phyloP scores from a whole-genome alignment of 345 rosid genomes.

The Pistacia vera region DNA sequence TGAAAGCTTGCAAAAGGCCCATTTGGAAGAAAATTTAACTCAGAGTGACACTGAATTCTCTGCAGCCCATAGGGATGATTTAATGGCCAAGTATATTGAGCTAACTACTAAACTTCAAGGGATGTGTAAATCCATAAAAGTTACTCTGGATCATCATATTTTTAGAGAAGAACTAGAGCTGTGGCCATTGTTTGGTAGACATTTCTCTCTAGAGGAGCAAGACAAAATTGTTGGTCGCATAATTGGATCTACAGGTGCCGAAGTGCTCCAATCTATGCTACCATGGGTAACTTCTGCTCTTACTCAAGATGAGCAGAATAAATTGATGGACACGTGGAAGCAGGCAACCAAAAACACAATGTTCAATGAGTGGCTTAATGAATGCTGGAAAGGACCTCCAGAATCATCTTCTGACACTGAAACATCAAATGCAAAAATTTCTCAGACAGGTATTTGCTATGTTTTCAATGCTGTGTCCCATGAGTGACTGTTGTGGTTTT shows the following conservation, averaged over 20 bases:
- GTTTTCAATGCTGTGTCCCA: slow-evolving; percentile 13
- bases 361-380: slow-evolving; percentile 93
- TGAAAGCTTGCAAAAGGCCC: slow-evolving; percentile 42
- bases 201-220: slow-evolving; percentile 83
- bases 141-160: slow-evolving; percentile 84
- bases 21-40: slow-evolving; percentile 32
- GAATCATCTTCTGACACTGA: slow-evolving; percentile 49
- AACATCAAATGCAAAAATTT: slow-evolving; percentile 45
- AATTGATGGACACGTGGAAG: slow-evolving; percentile 97
- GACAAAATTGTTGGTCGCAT: slow-evolving; percentile 89
- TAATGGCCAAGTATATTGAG: slow-evolving; percentile 57
- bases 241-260: slow-evolving; percentile 92
- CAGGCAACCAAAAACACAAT: slow-evolving; percentile 93
- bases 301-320: slow-evolving; percentile 82
- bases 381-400: slow-evolving; percentile 65
- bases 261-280: slow-evolving; percentile 89
- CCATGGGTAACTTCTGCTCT: slow-evolving; percentile 97
- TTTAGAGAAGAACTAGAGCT: slow-evolving; percentile 84
- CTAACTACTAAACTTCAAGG: slow-evolving; percentile 88
- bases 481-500: slow-evolving; percentile 12
- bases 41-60: slow-evolving; percentile 30
- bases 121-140: slow-evolving; percentile 90
- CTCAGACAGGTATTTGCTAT: slow-evolving; percentile 47
- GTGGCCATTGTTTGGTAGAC: slow-evolving; percentile 82
- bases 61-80: slow-evolving; percentile 28